These are phyloP conservation scores for Claviceps spartinae DNA, from an alignment of 2,329 filamentous ascomycete species.

Conservation along the genomic window DNA sequence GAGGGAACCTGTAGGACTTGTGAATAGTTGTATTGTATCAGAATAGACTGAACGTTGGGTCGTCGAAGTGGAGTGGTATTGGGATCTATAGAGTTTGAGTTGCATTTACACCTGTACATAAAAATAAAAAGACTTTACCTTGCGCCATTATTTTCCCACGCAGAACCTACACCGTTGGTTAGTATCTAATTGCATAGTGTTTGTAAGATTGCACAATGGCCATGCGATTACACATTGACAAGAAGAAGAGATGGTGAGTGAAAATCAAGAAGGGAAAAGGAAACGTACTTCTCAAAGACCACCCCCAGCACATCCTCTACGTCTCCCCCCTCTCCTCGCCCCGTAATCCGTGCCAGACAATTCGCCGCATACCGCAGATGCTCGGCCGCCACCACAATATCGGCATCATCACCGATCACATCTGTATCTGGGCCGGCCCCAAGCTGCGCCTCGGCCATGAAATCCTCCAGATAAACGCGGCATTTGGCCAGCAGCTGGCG, in stretches of 20 bases:
- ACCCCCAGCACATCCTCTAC: conserved; percentile 93
- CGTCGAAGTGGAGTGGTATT: too few species aligned
- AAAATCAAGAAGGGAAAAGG: conserved; percentile 1
- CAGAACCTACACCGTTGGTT: conserved; percentile 25
- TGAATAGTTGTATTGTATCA: background rate
- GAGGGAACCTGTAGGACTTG: background rate
- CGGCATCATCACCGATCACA: conserved; percentile 35
- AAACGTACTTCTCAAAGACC: conserved; percentile 89
- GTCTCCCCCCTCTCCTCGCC: conserved; percentile 70
- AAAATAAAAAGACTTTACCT: too few species aligned
- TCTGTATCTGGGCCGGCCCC: conserved; percentile 15
- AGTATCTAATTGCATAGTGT: background rate
- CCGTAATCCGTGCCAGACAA: conserved; percentile 75
- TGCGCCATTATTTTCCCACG: conserved; percentile 27
- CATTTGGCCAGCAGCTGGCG: conserved; percentile 67
- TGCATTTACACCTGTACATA: background rate
- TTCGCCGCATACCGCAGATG: conserved; percentile 69
- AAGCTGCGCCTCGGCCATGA: conserved; percentile 44
- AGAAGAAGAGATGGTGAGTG: background rate
- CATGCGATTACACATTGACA: too few species aligned
- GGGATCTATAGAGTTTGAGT: background rate
- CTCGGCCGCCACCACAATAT: conserved; percentile 85
- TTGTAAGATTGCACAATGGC: background rate
- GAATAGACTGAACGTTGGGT: background rate
- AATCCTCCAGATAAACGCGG: conserved; percentile 56